phyloP scores from a whole-genome alignment of 441 rosid species.

The Metrosideros polymorpha region DNA sequence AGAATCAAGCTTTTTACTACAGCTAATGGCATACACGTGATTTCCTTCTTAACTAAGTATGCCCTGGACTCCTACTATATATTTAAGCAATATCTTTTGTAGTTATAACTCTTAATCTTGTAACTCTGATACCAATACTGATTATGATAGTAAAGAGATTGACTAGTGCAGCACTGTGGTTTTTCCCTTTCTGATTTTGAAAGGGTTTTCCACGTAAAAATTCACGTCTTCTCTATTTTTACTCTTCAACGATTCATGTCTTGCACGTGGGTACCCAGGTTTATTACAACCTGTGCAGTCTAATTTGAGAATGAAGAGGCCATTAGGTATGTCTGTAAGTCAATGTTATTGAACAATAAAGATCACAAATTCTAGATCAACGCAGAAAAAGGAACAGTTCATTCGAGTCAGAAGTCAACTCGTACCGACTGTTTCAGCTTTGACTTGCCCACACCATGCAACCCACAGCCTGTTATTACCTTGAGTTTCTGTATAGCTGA shows the following conservation, averaged over 20 bases:
- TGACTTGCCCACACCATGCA: constrained; percentile 71
- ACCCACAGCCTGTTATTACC: constrained; percentile 90
- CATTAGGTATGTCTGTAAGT: neutral
- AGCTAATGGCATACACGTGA: no score
- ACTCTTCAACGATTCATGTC: neutral
- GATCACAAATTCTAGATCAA: neutral
- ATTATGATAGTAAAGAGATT: neutral
- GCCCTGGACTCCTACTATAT: no score
- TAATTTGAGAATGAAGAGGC: neutral
- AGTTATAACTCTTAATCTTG: neutral
- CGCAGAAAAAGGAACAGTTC: neutral
- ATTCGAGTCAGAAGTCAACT: neutral
- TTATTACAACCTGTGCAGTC: neutral
- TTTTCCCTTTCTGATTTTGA: neutral
- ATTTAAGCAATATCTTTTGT: no score
- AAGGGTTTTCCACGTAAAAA: neutral
- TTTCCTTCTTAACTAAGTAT: no score
- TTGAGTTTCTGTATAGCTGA: constrained; percentile 75
- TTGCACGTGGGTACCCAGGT: neutral
- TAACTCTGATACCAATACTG: neutral
- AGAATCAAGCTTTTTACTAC: no score
- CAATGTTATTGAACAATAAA: neutral
- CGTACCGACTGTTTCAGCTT: constrained; percentile 83
- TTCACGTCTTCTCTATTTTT: neutral
- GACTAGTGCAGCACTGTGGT: neutral